Evolutionary conservation across 441 rosid genomes (phyloP).

Genomic region (Adansonia grandidieri): DNA sequence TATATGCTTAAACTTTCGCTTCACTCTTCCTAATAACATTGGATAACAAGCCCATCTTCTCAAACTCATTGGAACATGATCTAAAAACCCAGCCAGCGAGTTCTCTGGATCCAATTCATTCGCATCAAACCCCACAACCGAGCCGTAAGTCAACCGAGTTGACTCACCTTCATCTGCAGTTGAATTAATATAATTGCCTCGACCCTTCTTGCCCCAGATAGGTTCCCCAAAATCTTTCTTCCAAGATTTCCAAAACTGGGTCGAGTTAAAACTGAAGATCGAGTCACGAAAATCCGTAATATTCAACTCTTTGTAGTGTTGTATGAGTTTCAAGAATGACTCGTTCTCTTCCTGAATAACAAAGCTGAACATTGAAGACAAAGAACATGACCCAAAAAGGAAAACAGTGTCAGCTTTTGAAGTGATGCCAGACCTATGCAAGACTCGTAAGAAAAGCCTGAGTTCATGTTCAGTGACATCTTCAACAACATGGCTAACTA

Average conservation of each 20-base stretch:
- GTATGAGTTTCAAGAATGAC: constrained; percentile 62
- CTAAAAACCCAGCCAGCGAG: constrained; percentile 77
- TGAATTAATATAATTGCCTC: constrained; percentile 33
- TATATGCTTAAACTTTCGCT: constrained; percentile 73
- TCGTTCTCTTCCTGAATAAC: constrained; percentile 65
- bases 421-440: constrained; percentile 69
- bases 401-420: constrained; percentile 64
- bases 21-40: constrained; percentile 78
- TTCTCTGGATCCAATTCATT: constrained; percentile 85
- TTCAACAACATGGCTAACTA: constrained; percentile 64
- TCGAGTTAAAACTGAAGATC: constrained; percentile 47
- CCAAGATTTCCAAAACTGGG: constrained; percentile 50
- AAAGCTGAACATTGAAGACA: constrained; percentile 34
- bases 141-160: constrained; percentile 68
- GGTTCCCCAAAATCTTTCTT: constrained; percentile 57
- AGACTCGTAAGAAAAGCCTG: constrained; percentile 59
- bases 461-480: constrained; percentile 53
- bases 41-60: constrained; percentile 90
- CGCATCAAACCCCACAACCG: constrained; percentile 76
- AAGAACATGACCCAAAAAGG: constrained; percentile 43
- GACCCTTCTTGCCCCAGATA: constrained; percentile 74
- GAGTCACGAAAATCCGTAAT: constrained; percentile 32
- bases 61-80: constrained; percentile 65
- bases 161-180: constrained; percentile 34
- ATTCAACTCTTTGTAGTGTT: constrained; percentile 30